These are phyloP conservation scores for Diaporthe vaccinii DNA, from an alignment of 2,329 filamentous ascomycete species.

Conservation along the genomic window DNA sequence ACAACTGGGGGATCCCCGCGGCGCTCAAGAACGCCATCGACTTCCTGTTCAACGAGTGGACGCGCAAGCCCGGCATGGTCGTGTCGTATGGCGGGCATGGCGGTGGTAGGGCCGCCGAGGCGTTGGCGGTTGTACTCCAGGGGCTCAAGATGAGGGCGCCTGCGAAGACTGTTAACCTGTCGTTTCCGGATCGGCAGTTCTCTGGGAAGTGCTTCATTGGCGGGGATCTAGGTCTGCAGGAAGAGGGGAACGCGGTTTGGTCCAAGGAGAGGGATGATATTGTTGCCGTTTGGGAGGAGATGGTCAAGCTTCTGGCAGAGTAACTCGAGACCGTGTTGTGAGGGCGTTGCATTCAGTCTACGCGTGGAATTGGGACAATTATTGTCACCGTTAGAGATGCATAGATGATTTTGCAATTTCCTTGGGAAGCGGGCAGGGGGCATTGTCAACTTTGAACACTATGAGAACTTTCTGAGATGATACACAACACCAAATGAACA, in stretches of 20 bases:
- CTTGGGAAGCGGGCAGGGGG: too few relatives aligned
- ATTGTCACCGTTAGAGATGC: neutral
- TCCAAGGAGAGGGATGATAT: constrained; percentile 41
- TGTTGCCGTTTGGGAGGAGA: constrained; percentile 42
- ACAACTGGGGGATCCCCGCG: constrained; percentile 63
- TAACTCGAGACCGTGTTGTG: neutral
- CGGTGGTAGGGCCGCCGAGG: constrained; percentile 47
- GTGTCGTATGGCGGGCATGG: constrained; percentile 62
- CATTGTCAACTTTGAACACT: neutral
- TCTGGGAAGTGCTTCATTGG: constrained; percentile 37
- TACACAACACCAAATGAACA: neutral
- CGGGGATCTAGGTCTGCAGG: constrained; percentile 41
- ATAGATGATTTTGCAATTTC: neutral
- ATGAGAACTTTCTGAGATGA: neutral
- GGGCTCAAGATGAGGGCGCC: constrained; percentile 45
- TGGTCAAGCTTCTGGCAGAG: constrained; percentile 36
- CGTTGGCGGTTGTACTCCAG: constrained; percentile 45
- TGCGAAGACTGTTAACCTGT: constrained; percentile 45
- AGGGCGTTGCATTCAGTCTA: too few relatives aligned
- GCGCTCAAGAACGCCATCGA: constrained; percentile 66
- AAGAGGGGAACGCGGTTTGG: constrained; percentile 37
- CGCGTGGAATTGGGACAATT: neutral
- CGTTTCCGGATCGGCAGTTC: constrained; percentile 43
- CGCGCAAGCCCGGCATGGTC: constrained; percentile 60
- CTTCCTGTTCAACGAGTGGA: constrained; percentile 65